Evolutionary conservation across 2,329 filamentous ascomycete species (phyloP), one percentile per base, ranked within the genome.

Genomic region (Malbranchea cinnamomea): DNA sequence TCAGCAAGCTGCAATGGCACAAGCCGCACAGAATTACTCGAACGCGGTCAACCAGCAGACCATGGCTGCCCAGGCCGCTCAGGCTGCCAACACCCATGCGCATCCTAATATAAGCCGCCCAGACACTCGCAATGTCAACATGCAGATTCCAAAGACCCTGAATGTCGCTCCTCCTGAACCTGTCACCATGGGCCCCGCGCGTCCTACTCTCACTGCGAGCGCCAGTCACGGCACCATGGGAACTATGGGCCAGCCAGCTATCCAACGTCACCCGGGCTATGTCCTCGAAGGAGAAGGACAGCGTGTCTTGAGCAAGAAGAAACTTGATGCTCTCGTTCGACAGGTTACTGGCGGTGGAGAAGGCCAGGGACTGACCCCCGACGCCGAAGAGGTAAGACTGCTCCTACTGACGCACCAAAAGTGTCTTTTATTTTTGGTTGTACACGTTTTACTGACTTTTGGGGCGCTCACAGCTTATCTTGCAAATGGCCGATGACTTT

Each of bases 241-340:
- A 31, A 76, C 89, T 28, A 80, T 94, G 68, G 76, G 77, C 30
- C 84, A 93, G 47, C 85, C 89, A 0, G 81, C 82, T 2, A 69
- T 95, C 37, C 63, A 75, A 32, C 85, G 84, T 48, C 72, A 82
- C 25, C 82, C 84, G 0, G 73, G 75, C 0, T 92, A 82, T 53
- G 80, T 82, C 33, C 74, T 94, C 35, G 87, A 95, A 50, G 81
- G 82, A 17, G 85, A 93, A 49, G 84, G 83, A 15, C 84, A 94
- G 46, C 77, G 85, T 24, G 79, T 98, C 1, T 64, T 98, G n/a
- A 91, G 79, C 60, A 94, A 94, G 70, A 91, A 92, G 61, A 95
- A 93, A 60, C 67, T 98, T 23, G 85, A 98, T 48, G 87, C 94
- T 51, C 67, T 98, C 21, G 85, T 95, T 6, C 74, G 85, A 29